phyloP scores from a whole-genome alignment of 371 early-diverging fungal genomes.

The Apophysomyces ossiformis region DNA sequence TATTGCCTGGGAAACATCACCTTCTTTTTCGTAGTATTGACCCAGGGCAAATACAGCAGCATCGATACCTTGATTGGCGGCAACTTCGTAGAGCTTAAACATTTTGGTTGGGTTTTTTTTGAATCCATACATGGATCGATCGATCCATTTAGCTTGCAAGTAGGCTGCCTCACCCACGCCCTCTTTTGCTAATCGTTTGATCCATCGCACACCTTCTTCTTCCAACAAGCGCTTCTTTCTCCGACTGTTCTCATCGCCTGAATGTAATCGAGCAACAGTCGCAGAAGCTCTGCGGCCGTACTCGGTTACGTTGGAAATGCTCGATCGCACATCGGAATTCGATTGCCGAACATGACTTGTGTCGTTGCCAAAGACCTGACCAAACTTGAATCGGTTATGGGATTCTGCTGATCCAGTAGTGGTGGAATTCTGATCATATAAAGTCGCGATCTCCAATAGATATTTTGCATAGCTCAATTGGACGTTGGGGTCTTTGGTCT shows the following conservation, averaged over 20 bases:
- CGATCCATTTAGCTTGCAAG: constrained; percentile 73
- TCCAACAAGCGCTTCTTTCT: constrained; percentile 34
- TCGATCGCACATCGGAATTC: background rate
- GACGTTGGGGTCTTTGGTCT: constrained; percentile 71
- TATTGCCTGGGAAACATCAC: constrained; percentile 59
- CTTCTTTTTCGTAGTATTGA: constrained; percentile 54
- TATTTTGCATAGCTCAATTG: constrained; percentile 85
- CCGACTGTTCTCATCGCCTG: constrained; percentile 12
- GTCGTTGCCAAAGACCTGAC: background rate
- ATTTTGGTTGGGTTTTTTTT: constrained; percentile 55
- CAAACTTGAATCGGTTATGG: constrained; percentile 3
- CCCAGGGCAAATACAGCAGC: constrained; percentile 35
- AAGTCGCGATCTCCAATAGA: constrained; percentile 56
- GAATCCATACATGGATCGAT: constrained; percentile 60
- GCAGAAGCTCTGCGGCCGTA: background rate
- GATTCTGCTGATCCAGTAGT: background rate
- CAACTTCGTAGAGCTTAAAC: constrained; percentile 37
- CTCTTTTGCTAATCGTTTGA: constrained; percentile 67
- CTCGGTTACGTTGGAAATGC: background rate
- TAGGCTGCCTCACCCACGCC: constrained; percentile 74
- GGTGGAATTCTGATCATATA: constrained; percentile 16
- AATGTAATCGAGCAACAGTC: background rate
- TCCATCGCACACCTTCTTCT: constrained; percentile 75
- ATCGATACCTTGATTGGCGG: constrained; percentile 30
- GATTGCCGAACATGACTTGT: background rate